Percentiles rank a stretch among this genome's conserved stretches.
These are phyloP conservation scores for Curvularia sp. DNA, from an alignment of 2,329 filamentous ascomycete species.

Conservation along the genomic window DNA sequence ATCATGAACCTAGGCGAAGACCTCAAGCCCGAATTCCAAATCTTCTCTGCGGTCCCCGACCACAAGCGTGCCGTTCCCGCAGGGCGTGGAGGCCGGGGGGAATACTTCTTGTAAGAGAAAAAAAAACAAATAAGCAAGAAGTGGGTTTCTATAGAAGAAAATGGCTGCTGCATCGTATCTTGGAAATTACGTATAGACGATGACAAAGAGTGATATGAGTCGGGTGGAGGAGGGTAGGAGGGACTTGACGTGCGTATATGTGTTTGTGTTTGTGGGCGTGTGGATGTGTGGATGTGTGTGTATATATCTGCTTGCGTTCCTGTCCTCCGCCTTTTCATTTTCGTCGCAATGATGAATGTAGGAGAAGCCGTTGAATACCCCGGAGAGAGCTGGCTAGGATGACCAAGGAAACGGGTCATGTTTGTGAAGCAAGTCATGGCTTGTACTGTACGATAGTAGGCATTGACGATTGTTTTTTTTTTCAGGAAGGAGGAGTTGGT, in stretches of 20 bases:
- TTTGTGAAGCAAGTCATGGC: neutral
- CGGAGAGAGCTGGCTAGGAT: neutral
- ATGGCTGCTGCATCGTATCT: neutral
- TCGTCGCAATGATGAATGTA: neutral
- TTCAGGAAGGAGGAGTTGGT: neutral
- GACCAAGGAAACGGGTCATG: neutral
- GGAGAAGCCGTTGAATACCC: neutral
- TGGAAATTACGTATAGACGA: neutral
- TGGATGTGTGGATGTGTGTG: neutral
- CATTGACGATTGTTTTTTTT: neutral
- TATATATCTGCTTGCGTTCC: conserved; percentile 1
- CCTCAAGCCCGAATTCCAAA: conserved; percentile 88
- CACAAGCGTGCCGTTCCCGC: conserved; percentile 81
- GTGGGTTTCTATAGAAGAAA: neutral
- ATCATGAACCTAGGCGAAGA: conserved; percentile 94
- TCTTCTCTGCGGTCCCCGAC: conserved; percentile 88
- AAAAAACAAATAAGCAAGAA: neutral
- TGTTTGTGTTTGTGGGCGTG: too few species aligned
- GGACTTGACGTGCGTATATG: neutral
- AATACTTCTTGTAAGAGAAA: conserved; percentile 58
- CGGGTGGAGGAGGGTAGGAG: neutral
- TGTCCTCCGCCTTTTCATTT: neutral
- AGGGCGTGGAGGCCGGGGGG: conserved; percentile 59
- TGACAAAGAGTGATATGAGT: neutral
- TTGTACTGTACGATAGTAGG: conserved; percentile 2